A percentile compares a stretch with the other conserved stretches of the same genome.
Evolutionary conservation across 2,329 filamentous ascomycete genomes (phyloP).

Genomic region (Monilinia laxa): DNA sequence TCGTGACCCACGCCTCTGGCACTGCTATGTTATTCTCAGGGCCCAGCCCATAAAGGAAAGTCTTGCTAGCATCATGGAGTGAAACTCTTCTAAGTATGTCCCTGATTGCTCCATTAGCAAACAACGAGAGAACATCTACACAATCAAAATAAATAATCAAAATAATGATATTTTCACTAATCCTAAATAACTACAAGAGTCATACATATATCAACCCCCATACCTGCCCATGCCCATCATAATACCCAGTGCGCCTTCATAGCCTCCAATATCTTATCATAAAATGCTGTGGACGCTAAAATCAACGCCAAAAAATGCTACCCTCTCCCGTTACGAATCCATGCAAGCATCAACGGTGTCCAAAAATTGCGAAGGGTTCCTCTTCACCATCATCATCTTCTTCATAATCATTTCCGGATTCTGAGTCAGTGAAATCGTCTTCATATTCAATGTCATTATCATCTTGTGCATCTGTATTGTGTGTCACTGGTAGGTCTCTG

Average conservation of each 20-base stretch:
- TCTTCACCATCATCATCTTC: slow-evolving; percentile 47
- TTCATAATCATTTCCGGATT: slow-evolving; percentile 37
- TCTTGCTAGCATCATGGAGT: neutral
- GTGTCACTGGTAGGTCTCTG: slow-evolving; percentile 35
- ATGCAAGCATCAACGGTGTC: slow-evolving; percentile 46
- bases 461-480: slow-evolving; percentile 37
- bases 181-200: slow-evolving; percentile 17
- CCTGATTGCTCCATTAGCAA: neutral
- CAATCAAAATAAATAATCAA: neutral
- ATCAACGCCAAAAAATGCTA: slow-evolving; percentile 20
- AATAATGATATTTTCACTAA: slow-evolving; percentile 7
- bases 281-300: slow-evolving; percentile 11
- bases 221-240: slow-evolving; percentile 4
- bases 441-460: slow-evolving; percentile 44
- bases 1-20: neutral
- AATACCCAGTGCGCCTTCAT: slow-evolving; percentile 19
- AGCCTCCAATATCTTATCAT: slow-evolving; percentile 5
- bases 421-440: slow-evolving; percentile 28
- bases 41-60: no score
- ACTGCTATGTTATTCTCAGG: neutral
- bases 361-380: slow-evolving; percentile 52
- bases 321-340: neutral
- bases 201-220: slow-evolving; percentile 14
- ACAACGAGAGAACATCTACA: neutral
- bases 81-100: neutral